phyloP scores from a whole-genome alignment of 352 stramenopile genomes.

The Phytophthora citrophthora region DNA sequence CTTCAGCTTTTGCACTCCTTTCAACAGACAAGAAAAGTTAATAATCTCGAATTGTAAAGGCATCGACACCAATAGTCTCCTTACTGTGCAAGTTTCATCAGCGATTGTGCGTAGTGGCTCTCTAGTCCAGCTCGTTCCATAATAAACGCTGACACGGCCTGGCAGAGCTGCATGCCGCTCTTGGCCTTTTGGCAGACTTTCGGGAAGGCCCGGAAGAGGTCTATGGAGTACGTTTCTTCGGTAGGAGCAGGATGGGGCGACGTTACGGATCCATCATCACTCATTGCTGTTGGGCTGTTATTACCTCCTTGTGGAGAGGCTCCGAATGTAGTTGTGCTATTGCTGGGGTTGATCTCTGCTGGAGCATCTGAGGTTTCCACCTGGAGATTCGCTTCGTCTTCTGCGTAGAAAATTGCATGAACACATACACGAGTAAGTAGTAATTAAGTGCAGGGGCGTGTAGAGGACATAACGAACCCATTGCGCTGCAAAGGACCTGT shows the following conservation, averaged over 20 bases:
- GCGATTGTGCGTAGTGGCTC: constrained; percentile 60
- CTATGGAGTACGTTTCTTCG: constrained; percentile 61
- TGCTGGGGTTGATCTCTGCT: constrained; percentile 7
- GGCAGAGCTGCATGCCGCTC: constrained; percentile 76
- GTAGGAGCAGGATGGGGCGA: constrained; percentile 8
- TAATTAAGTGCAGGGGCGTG: background rate
- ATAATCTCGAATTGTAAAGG: constrained; percentile 1
- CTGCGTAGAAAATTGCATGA: constrained; percentile 6
- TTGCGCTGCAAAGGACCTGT: background rate
- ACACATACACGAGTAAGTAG: constrained; percentile 1
- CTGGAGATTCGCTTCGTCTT: constrained; percentile 12
- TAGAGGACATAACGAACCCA: constrained; percentile 23
- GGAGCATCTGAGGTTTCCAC: constrained; percentile 19
- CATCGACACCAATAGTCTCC: background rate
- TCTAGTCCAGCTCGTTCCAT: constrained; percentile 66
- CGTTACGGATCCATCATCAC: constrained; percentile 4
- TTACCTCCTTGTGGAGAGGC: constrained; percentile 9
- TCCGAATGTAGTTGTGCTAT: background rate
- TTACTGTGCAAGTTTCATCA: constrained; percentile 71
- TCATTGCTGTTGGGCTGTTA: constrained; percentile 12
- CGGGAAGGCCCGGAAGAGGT: constrained; percentile 72
- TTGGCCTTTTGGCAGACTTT: constrained; percentile 81
- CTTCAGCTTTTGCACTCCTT: constrained; percentile 62
- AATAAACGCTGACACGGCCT: constrained; percentile 69
- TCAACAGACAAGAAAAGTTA: constrained; percentile 1